Base-by-base conservation (phyloP, 1,284 basidiomycete genomes). In the Heterobasidion irregulare region DNA sequence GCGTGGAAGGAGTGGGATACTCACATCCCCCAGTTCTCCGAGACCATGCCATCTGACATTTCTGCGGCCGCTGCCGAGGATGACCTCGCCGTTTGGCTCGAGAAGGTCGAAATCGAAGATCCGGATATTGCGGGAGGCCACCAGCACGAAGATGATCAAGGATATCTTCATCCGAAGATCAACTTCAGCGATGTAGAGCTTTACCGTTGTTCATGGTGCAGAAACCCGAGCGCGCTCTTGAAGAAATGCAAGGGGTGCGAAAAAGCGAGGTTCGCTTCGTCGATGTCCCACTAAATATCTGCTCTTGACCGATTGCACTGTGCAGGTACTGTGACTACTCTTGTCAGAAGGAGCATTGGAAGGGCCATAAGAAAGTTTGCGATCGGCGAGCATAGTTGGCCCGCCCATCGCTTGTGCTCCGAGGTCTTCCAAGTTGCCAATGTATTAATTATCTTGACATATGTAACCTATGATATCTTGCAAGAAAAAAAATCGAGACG, bases 141-240 rank as follows among this genome's bases (percentile, higher is more conserved):
- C 41, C 50, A 60, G 34, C 54, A 56, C 49, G 26, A 59, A 26
- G 58, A 52, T 36, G 66, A 67, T 10, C 61, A 65, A 35, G 59
- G 57, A 54, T 68, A 69, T 45, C 63, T 68, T 2, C 72, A 73
- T 50, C 69, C 72, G 9, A 74, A 68, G 60, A 68, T 79, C 60
- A 75, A 71, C 46, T 66, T 65, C 16, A 76, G 76, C 54, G 65
- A 70, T 18, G 74, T 80, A 16, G 67, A 64, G 43, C 64, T 84
- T 26, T 82, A 80, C 64, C 65, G 72, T 35, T 84, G 81, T 59
- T 79, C 80, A 26, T 79, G 75, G 72, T 84, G 82, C 59, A 71
- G 75, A 8, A 83, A 82, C 57, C 78, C 79, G 12, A 82, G 79
- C 43, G 80, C 80, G 2, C 70, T 71, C 6, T 62, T 83, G 46